Conservation (phyloP, 2,329 filamentous ascomycete species). For the Tolypocladium tundrense region DNA sequence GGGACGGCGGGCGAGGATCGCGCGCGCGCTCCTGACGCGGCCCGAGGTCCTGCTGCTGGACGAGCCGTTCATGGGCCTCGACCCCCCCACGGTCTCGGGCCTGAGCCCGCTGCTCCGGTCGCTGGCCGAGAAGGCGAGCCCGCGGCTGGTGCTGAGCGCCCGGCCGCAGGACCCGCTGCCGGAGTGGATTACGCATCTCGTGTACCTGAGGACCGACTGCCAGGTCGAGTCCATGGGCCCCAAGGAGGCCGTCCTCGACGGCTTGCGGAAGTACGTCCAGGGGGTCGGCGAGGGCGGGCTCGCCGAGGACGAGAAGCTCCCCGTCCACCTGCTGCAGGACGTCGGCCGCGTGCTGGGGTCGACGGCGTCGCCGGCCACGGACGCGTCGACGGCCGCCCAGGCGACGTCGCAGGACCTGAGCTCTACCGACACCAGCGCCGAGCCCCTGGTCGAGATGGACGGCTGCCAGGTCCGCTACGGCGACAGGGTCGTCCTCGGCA, state of each 20-base stretch:
- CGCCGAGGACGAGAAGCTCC: constrained; percentile 36
- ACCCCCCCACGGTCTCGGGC: constrained; percentile 66
- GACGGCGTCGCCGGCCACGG: constrained; percentile 7
- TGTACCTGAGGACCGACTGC: constrained; percentile 60
- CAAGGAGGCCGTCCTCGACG: constrained; percentile 50
- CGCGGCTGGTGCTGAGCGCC: constrained; percentile 66
- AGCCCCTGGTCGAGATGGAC: constrained; percentile 76
- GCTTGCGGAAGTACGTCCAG: constrained; percentile 36
- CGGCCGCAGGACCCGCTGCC: constrained; percentile 81
- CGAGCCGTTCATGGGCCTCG: constrained; percentile 93
- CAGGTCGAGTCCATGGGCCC: constrained; percentile 55
- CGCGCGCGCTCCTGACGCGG: constrained; percentile 66
- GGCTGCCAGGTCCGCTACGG: constrained; percentile 77
- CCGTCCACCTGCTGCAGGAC: constrained; percentile 36
- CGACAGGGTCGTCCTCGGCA: constrained; percentile 65
- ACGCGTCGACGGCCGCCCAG: constrained; percentile 1
- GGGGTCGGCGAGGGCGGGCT: constrained; percentile 33
- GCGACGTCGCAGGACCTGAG: constrained; percentile 9
- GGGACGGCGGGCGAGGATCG: constrained; percentile 76
- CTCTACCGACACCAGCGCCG: constrained; percentile 31
- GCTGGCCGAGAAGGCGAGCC: constrained; percentile 55
- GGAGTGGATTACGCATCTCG: constrained; percentile 79
- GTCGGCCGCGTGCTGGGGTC: constrained; percentile 34
- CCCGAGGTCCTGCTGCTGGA: constrained; percentile 81
- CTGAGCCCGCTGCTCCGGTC: constrained; percentile 61